Conservation (phyloP, 306 rosid genomes). For the Amphicarpaea edgeworthii region DNA sequence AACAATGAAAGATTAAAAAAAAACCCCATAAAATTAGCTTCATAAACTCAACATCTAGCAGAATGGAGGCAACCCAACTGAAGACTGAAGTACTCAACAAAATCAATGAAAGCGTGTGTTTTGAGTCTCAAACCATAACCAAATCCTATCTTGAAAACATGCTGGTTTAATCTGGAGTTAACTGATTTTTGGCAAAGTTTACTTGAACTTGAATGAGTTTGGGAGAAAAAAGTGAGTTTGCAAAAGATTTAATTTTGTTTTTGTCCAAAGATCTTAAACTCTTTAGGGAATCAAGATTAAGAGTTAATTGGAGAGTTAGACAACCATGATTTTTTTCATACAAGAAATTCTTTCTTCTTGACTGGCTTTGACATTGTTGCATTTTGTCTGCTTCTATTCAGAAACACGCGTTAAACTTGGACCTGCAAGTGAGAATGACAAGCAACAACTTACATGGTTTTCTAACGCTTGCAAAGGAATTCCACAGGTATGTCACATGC, state of each 20-base stretch:
- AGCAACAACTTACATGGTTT: conserved; percentile 83
- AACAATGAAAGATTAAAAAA: not conserved
- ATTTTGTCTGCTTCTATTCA: conserved; percentile 50
- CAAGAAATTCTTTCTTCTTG: conserved; percentile 39
- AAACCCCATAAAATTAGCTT: conserved; percentile 2
- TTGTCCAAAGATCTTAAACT: conserved; percentile 16
- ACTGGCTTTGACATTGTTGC: conserved; percentile 41
- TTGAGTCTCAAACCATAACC: conserved; percentile 24
- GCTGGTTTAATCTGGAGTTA: conserved; percentile 20
- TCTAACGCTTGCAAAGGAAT: conserved; percentile 99
- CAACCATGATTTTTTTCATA: conserved; percentile 11
- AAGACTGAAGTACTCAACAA: not conserved
- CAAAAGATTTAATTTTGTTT: conserved; percentile 13
- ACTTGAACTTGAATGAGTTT: not conserved
- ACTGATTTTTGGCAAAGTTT: conserved; percentile 13
- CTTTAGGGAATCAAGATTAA: not conserved
- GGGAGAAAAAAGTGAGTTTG: not conserved
- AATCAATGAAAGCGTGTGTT: conserved; percentile 28
- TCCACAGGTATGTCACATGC: conserved; percentile 67
- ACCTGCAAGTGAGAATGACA: conserved; percentile 76
- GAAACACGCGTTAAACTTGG: conserved; percentile 88
- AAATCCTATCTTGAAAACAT: conserved; percentile 12
- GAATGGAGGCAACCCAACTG: conserved; percentile 20
- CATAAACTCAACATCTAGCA: not conserved
- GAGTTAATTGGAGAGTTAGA: conserved; percentile 23